Evolutionary conservation across 2,329 filamentous ascomycete genomes (phyloP).

Genomic region (Sarocladiaceae sp.): DNA sequence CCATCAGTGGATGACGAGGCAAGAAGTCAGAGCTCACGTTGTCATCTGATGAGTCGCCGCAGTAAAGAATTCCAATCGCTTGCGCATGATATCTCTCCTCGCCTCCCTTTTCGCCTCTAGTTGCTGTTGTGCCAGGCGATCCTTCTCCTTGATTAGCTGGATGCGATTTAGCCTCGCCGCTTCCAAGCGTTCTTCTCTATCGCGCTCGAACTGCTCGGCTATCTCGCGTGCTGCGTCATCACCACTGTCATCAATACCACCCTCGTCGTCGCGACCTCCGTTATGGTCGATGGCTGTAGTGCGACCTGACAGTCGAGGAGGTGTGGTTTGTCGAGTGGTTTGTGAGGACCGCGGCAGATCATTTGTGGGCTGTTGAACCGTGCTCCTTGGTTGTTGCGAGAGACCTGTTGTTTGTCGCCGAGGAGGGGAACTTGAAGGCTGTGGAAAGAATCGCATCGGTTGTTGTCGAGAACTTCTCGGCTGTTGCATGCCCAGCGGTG

Average conservation of each 20-base stretch:
- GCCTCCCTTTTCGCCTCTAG: neutral
- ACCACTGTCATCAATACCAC: neutral
- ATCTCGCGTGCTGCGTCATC: neutral
- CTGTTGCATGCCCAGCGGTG: neutral
- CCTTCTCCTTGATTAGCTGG: neutral
- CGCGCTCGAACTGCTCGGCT: neutral
- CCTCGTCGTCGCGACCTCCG: neutral
- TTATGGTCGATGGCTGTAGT: neutral
- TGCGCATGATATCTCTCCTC: neutral
- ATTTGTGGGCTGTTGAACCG: too few species aligned
- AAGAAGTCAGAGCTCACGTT: neutral
- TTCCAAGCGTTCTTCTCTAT: neutral
- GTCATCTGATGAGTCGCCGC: slow-evolving; percentile 1
- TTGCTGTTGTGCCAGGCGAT: neutral
- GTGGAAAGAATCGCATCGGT: neutral
- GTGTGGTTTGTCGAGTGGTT: too few species aligned
- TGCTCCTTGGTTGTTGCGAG: too few species aligned
- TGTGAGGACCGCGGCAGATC: too few species aligned
- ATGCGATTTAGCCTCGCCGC: neutral
- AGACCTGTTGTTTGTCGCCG: too few species aligned
- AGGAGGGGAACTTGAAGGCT: too few species aligned
- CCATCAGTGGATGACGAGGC: too few species aligned
- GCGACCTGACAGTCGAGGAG: too few species aligned
- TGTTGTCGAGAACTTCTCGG: neutral
- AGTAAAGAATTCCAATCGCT: neutral